Conservation (phyloP, 75 land plant genomes). For the Larix kaempferi region DNA sequence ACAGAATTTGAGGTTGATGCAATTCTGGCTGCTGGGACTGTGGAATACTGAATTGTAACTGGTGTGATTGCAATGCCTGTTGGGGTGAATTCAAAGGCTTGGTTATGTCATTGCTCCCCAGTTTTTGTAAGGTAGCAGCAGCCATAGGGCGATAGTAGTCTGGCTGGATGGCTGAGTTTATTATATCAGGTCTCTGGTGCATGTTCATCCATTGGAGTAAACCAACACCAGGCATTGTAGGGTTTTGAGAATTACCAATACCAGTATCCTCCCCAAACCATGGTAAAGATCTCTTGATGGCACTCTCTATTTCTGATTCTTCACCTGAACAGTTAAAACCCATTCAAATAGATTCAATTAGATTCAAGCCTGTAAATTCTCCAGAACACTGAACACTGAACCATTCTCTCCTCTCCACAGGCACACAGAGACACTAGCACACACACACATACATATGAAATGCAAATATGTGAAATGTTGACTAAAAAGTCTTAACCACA, state of each 20-base stretch:
- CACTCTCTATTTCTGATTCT: conserved; percentile 61
- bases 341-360: background rate
- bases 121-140: conserved; percentile 13
- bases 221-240: conserved; percentile 61
- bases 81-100: conserved; percentile 7
- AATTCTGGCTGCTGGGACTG: background rate
- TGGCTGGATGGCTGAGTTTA: conserved; percentile 34
- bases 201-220: conserved; percentile 75
- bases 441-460: background rate
- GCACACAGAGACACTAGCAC: background rate
- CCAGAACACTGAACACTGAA: background rate
- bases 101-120: conserved; percentile 6
- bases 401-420: background rate
- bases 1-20: conserved; percentile 11
- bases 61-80: conserved; percentile 3
- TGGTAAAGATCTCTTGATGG: conserved; percentile 55
- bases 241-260: conserved; percentile 45
- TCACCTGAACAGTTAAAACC: conserved; percentile 37
- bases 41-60: conserved; percentile 4
- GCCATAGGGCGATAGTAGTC: conserved; percentile 36
- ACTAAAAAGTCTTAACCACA: background rate
- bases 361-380: background rate
- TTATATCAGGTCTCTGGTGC: conserved; percentile 61
- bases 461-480: background rate
- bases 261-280: conserved; percentile 66